phyloP scores from a whole-genome alignment of 2,329 filamentous ascomycete genomes.

The Didymosphaeria variabile region DNA sequence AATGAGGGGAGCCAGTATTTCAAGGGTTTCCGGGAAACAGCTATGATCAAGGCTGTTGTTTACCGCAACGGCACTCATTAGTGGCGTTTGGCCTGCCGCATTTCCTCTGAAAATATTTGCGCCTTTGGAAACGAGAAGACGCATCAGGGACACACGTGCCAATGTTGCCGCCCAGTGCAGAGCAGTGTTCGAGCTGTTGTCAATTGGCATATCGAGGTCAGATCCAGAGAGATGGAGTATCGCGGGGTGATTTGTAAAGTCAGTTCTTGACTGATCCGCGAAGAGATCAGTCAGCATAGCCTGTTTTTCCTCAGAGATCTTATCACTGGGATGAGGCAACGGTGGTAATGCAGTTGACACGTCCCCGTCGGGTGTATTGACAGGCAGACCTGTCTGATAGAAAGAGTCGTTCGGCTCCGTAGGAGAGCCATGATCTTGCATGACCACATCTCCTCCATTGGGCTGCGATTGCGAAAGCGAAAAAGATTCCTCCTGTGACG shows the following conservation, averaged over 20 bases:
- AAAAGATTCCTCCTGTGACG: constrained; percentile 52
- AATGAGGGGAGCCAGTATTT: constrained; percentile 87
- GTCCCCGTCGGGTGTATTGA: constrained; percentile 59
- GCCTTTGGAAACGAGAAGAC: constrained; percentile 81
- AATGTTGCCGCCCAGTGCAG: constrained; percentile 97
- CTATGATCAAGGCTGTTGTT: constrained; percentile 93
- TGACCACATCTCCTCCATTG: constrained; percentile 64
- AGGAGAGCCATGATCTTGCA: constrained; percentile 69
- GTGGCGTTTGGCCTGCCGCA: constrained; percentile 85
- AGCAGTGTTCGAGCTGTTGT: constrained; percentile 86
- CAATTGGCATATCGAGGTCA: constrained; percentile 92
- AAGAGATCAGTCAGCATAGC: constrained; percentile 79
- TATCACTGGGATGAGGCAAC: constrained; percentile 65
- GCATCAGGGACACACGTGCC: constrained; percentile 82
- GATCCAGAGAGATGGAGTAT: constrained; percentile 77
- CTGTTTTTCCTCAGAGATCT: constrained; percentile 80
- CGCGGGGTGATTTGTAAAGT: constrained; percentile 78
- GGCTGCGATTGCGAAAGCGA: constrained; percentile 50
- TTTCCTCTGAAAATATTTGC: constrained; percentile 91
- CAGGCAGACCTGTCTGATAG: constrained; percentile 57
- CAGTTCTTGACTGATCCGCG: constrained; percentile 67
- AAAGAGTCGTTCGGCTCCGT: constrained; percentile 86
- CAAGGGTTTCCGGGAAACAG: constrained; percentile 89
- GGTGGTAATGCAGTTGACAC: constrained; percentile 70
- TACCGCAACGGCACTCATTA: constrained; percentile 91